Conservation (phyloP, 2,329 filamentous ascomycete species). For the Stachybotrys elegans region DNA sequence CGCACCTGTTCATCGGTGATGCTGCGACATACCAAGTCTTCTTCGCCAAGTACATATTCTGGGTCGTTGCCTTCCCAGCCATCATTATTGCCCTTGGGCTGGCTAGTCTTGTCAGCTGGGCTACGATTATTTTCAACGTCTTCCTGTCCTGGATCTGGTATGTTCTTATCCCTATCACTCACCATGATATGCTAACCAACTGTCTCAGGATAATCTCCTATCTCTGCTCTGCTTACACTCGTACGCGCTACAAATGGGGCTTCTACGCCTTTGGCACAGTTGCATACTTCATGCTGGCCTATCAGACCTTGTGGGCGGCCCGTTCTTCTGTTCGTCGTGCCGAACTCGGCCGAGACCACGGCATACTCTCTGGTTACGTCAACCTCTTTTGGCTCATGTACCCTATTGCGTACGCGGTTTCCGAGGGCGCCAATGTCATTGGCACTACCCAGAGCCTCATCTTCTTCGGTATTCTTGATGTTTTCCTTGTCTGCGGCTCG, state of each 20-base stretch:
- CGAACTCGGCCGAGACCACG: conserved; percentile 39
- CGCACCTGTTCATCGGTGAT: conserved; percentile 16
- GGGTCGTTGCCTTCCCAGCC: conserved; percentile 45
- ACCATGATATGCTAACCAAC: not conserved
- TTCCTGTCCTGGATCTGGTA: conserved; percentile 44
- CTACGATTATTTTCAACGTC: conserved; percentile 48
- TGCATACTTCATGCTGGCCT: conserved; percentile 39
- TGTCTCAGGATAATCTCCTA: conserved; percentile 36
- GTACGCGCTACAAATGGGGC: conserved; percentile 51
- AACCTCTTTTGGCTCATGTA: conserved; percentile 52
- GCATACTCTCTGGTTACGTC: conserved; percentile 38
- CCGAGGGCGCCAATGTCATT: conserved; percentile 46
- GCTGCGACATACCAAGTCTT: conserved; percentile 42
- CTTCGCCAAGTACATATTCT: conserved; percentile 52
- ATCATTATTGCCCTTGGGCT: conserved; percentile 42
- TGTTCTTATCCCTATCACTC: not conserved
- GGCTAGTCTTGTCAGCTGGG: conserved; percentile 48
- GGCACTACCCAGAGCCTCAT: conserved; percentile 39
- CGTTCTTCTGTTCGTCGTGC: conserved; percentile 32
- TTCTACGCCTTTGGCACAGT: conserved; percentile 49
- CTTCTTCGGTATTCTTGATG: conserved; percentile 50
- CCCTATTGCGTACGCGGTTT: conserved; percentile 46
- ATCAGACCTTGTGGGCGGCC: conserved; percentile 35
- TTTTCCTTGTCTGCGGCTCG: conserved; percentile 39
- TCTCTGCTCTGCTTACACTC: conserved; percentile 42